phyloP scores from a whole-genome alignment of 257 asterid species.

The Nicotiana obtusifolia region DNA sequence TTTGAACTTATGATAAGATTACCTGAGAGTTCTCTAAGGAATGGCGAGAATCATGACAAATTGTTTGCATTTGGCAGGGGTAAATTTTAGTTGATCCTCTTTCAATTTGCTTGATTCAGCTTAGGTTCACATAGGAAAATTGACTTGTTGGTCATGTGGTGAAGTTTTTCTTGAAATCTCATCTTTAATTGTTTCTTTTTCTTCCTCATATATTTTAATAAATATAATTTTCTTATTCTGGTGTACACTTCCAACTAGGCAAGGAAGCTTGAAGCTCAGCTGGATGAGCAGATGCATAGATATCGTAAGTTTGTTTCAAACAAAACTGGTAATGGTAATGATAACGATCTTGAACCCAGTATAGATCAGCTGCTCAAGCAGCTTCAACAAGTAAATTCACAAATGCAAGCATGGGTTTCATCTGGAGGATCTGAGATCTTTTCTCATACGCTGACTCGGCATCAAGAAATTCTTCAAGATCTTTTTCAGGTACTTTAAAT shows the following conservation, averaged over 20 bases:
- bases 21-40: neutral
- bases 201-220: neutral
- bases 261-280: slow-evolving; percentile 85
- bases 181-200: neutral
- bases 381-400: slow-evolving; percentile 76
- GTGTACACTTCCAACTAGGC: slow-evolving; percentile 44
- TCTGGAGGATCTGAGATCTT: slow-evolving; percentile 94
- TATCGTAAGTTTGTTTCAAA: slow-evolving; percentile 73
- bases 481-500: slow-evolving; percentile 59
- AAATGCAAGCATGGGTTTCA: slow-evolving; percentile 98
- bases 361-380: slow-evolving; percentile 78
- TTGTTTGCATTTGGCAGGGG: neutral
- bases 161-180: neutral
- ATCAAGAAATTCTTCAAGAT: slow-evolving; percentile 96
- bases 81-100: neutral
- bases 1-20: neutral
- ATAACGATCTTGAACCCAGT: slow-evolving; percentile 70
- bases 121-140: neutral
- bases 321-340: slow-evolving; percentile 50
- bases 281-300: slow-evolving; percentile 92
- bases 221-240: neutral
- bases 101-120: neutral
- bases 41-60: neutral
- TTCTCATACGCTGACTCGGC: slow-evolving; percentile 94
- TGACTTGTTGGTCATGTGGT: neutral